phyloP scores from a whole-genome alignment of 345 rosid species.

The Hevea brasiliensis region DNA sequence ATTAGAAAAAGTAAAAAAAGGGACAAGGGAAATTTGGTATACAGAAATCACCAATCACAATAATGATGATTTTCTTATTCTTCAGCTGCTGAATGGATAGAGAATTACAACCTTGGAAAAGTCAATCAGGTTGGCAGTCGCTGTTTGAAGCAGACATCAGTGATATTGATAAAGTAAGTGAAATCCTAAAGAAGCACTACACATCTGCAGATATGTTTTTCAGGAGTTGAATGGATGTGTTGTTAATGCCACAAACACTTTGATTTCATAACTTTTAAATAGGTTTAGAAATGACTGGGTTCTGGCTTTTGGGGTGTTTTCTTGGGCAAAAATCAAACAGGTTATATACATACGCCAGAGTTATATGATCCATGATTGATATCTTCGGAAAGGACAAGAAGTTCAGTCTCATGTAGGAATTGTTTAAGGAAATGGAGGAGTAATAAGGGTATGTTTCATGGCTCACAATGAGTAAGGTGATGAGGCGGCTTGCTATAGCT shows the following conservation, averaged over 20 bases:
- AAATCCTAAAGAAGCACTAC: constrained; percentile 42
- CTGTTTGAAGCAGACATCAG: constrained; percentile 23
- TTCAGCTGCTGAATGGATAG: constrained; percentile 62
- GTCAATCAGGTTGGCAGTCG: constrained; percentile 11
- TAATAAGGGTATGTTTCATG: constrained; percentile 48
- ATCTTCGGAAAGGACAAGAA: constrained; percentile 54
- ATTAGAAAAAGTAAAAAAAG: too few species aligned
- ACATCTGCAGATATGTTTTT: constrained; percentile 38
- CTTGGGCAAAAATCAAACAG: constrained; percentile 78
- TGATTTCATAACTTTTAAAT: constrained; percentile 54
- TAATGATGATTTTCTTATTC: constrained; percentile 67
- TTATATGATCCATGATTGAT: constrained; percentile 63
- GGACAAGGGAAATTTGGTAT: too few species aligned
- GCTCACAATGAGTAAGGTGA: constrained; percentile 58
- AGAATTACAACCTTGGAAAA: constrained; percentile 28
- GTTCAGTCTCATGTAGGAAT: constrained; percentile 62
- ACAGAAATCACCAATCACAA: constrained; percentile 27
- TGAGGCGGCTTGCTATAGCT: constrained; percentile 68
- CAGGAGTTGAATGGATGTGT: constrained; percentile 38
- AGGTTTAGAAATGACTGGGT: constrained; percentile 65
- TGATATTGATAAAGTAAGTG: constrained; percentile 49
- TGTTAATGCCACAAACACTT: constrained; percentile 37
- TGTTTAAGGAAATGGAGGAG: constrained; percentile 55
- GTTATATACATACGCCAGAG: constrained; percentile 50
- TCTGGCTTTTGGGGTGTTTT: constrained; percentile 60